Evolutionary conservation across 2,329 filamentous ascomycete species (phyloP), one percentile per base, ranked within the genome.

Genomic region (Fusarium begoniae): DNA sequence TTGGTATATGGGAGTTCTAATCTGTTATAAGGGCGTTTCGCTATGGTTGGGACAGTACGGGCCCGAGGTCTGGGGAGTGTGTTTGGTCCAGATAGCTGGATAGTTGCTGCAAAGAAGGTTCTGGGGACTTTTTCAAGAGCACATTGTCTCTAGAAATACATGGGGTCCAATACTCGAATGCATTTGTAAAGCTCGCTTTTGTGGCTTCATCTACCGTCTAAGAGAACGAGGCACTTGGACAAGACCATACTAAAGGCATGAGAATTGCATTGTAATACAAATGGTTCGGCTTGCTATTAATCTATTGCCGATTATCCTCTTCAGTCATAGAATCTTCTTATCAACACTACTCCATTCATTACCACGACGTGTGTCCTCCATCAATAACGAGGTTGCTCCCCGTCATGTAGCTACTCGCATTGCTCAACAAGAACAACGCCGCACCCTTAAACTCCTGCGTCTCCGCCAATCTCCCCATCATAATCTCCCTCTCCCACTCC

Each of bases 401-500:
- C 26, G 93, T 95, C 91, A 95, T 93, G 84, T 93, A 95, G 70
- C 86, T 85, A 45, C 89, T 91, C 18, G 92, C 90, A 75, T 94
- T 92, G 22, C 90, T 92, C 38, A 92, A 89, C 41, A 95, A 85
- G 85, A 93, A 94, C 67, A 95, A 87, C 7, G 91, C 91, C 3
- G 92, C 91, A 8, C 92, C 92, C 54, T 91, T 88, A 81, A 93
- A 94, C 81, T 95, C 92, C 55, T 91, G 85, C 1, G 92, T 92
- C 38, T 83, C 83, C 78, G 91, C 92, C 71, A 94, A 85, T 30
- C 90, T 87, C 24, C 88, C 90, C 62, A 97, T 86, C 94, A 97
- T 97, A 82, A 97, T 97, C 83, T 96, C 91, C 77, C 89, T 92
- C 22, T 93, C 90, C 95, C 95, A 97, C 69, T 91, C 88, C 30